Base-by-base conservation (phyloP, 2,329 filamentous ascomycete species). In the Eutypella sp. region DNA sequence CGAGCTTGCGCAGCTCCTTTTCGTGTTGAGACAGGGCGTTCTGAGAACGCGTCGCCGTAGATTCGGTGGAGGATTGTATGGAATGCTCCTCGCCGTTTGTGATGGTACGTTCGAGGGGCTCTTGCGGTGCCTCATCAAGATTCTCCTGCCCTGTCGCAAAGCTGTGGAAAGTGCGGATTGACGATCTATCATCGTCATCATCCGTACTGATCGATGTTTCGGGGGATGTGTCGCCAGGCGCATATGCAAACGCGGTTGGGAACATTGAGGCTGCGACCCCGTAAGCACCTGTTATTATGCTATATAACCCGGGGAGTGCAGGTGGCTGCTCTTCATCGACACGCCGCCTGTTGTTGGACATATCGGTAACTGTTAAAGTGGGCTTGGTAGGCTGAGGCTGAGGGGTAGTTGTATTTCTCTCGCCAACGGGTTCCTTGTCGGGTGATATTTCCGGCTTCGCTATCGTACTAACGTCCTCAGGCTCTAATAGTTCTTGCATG, bases 1-100 rank as follows among this genome's bases (percentile, higher is more conserved):
- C 78, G 0, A 87, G 69, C 55, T 83, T 82, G 40, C 68, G 72
- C 8, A 89, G 72, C 54, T 87, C 82, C 56, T 82, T 84, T 23
- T 86, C 82, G 49, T 79, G 70, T 18, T 69, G 66, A 10, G 67
- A 54, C 2, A 54, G 47, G 2, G 52, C 59, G 40, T 41, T 36
- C 5, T 44, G 62, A 33, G 53, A 61, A 47, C 51, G 59, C 49
- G 47, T 40, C 5, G 57, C 40, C 19, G 47, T 60, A 3, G 72
- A 71, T 2, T 71, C 71, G 27, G 19, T 39, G 18, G 70, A 67
- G 1, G 70, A 75, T 23, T 60, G 54, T 16, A 48, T 51, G 0
- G 69, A 71, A 34, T 62, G 56, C 8, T 47, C 53, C 18, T 46
- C 48, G 16, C 43, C 52, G 16, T 47, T 47, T 3, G 53, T 50